Evolutionary conservation across 2,329 filamentous ascomycete genomes (phyloP), one percentile per base, ranked within the genome.

Genomic region (Harringtonia aguacate): DNA sequence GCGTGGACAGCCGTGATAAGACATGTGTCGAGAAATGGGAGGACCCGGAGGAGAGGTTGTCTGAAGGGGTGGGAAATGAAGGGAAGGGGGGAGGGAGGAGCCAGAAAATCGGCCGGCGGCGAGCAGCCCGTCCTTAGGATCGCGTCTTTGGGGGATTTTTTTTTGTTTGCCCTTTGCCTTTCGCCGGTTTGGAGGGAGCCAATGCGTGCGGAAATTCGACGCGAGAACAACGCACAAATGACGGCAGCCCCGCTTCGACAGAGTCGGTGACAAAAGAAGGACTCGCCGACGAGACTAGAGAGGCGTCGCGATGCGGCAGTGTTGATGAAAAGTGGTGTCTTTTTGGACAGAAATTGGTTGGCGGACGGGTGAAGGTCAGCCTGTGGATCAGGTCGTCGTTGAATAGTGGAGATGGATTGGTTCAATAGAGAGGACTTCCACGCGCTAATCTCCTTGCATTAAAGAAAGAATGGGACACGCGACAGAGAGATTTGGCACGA

Each of bases 21-120:
- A 58, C 63, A 66, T 65, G 50, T 49, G 58, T 48, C 21, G 46
- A 44, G 44, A 41, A 47, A 29, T 24, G 12, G 7, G 36, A 13
- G 4, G 15, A 9, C 8, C 7, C 12, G 27, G 15, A 27, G 34
- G 20, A n/a, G n/a, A n/a, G n/a, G n/a, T n/a, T n/a, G n/a, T n/a
- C n/a, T n/a, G n/a, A n/a, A n/a, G n/a, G n/a, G n/a, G n/a, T n/a
- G n/a, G 2, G 27, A 37, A 28, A 45, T 39, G 39, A 33, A 45
- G 15, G 4, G 3, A 34, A 9, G 28, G 34, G 39, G 28, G 35
- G 46, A 38, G 46, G 44, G 46, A 39, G 45, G 44, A 46, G 15
- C 38, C 46, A 30, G 37, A 36, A 29, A 34, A 27, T 6, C 7
- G 10, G 6, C 24, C 6, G 24, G 24, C 24, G 24, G 10, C 24